These are phyloP conservation scores for Microglena sp. DNA, from an alignment of 139 green algal species.

Conservation along the genomic window DNA sequence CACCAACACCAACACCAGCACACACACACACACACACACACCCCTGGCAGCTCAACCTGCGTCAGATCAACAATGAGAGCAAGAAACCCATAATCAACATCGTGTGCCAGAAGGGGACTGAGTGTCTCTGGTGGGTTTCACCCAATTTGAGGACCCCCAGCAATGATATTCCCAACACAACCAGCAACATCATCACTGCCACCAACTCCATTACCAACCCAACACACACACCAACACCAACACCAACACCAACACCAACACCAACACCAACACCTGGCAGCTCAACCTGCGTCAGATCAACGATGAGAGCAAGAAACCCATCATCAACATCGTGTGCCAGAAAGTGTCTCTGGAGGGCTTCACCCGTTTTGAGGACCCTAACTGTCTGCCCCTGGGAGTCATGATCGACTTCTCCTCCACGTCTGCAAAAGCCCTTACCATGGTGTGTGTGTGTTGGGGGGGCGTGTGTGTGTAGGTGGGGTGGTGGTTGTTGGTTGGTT, in stretches of 20 bases:
- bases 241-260: background rate
- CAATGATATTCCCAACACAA: no score
- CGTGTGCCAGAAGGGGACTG: slow-evolving; percentile 38
- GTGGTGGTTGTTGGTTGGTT: no score
- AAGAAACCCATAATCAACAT: slow-evolving; percentile 40
- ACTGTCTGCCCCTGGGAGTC: slow-evolving; percentile 46
- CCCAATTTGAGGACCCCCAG: no score
- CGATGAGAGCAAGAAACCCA: slow-evolving; percentile 15
- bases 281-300: slow-evolving; percentile 37
- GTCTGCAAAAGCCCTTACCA: no score
- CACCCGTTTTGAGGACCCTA: slow-evolving; percentile 58
- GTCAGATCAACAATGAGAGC: slow-evolving; percentile 28
- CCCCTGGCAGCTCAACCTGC: slow-evolving; percentile 31
- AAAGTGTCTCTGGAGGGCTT: slow-evolving; percentile 26
- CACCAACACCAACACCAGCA: no score
- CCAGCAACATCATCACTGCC: no score
- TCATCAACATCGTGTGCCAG: slow-evolving; percentile 52
- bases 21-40: no score
- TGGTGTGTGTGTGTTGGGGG: no score
- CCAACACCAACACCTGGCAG: no score
- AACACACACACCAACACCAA: no score
- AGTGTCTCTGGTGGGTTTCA: background rate
- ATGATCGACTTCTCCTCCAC: slow-evolving; percentile 49
- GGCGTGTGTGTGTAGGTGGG: no score
- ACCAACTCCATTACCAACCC: no score